These are phyloP conservation scores for Simplicillium sp. DNA, from an alignment of 2,329 filamentous ascomycete species.

Conservation along the genomic window DNA sequence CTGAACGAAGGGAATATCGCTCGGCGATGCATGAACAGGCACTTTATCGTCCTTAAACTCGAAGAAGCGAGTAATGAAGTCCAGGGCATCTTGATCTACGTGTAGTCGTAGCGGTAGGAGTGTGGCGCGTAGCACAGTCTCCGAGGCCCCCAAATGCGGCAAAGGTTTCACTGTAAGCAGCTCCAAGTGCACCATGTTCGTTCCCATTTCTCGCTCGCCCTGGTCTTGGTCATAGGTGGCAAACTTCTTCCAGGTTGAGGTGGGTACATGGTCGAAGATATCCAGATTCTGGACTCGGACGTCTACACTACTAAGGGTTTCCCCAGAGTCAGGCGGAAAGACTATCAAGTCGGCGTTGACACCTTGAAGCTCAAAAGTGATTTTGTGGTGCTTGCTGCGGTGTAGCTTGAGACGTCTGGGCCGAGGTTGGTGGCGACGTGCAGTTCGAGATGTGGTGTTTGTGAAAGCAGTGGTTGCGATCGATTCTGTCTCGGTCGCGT, in stretches of 20 bases:
- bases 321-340: conserved; percentile 66
- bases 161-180: conserved; percentile 82
- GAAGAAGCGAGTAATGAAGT: conserved; percentile 96
- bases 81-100: conserved; percentile 93
- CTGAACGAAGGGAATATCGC: conserved; percentile 79
- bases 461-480: conserved; percentile 68
- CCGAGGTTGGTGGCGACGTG: conserved; percentile 28
- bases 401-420: conserved; percentile 63
- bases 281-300: conserved; percentile 75
- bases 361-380: conserved; percentile 85
- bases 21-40: conserved; percentile 45
- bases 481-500: conserved; percentile 81
- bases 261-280: conserved; percentile 87
- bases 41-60: conserved; percentile 81
- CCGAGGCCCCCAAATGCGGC: conserved; percentile 73
- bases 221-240: conserved; percentile 85
- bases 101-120: conserved; percentile 82
- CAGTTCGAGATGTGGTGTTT: conserved; percentile 42
- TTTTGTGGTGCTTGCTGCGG: conserved; percentile 86
- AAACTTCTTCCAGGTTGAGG: conserved; percentile 98
- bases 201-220: conserved; percentile 75
- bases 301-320: conserved; percentile 83
- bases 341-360: conserved; percentile 74
- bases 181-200: conserved; percentile 85
- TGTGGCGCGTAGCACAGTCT: conserved; percentile 73